phyloP scores from a whole-genome alignment of 108 stramenopile species.

The Craspedostauros australis region DNA sequence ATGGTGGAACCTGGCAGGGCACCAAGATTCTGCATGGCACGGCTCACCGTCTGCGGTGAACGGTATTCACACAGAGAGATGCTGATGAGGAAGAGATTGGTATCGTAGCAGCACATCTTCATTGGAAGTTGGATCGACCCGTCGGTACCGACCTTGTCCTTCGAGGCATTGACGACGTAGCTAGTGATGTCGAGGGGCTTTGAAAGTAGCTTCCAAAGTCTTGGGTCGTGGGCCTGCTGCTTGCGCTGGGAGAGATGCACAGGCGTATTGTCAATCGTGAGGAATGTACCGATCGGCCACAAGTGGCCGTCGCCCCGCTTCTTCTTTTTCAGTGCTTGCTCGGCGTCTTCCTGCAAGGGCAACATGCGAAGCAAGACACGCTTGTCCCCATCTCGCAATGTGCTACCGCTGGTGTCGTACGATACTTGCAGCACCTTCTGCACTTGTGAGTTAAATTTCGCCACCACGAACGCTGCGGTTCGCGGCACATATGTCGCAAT shows the following conservation, averaged over 20 bases:
- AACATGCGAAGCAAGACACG: conserved; percentile 50
- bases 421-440: neutral
- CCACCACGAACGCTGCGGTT: neutral
- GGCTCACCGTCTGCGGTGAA: conserved; percentile 26
- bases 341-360: conserved; percentile 27
- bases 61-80: conserved; percentile 49
- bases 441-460: neutral
- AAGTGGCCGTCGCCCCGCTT: conserved; percentile 64
- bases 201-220: conserved; percentile 52
- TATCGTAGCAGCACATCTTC: conserved; percentile 41
- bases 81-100: conserved; percentile 38
- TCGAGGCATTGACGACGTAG: conserved; percentile 14
- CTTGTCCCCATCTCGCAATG: conserved; percentile 24
- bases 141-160: conserved; percentile 8
- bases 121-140: too few species aligned
- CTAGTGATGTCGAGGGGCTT: conserved; percentile 45
- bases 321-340: conserved; percentile 29
- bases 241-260: conserved; percentile 45
- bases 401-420: neutral
- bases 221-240: conserved; percentile 56
- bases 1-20: neutral
- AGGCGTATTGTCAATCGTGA: conserved; percentile 16
- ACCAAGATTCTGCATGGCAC: conserved; percentile 1
- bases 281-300: conserved; percentile 76
- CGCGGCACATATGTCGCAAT: neutral